Evolutionary conservation across 352 stramenopile species (phyloP).

Genomic region (Globisporangium lucens): DNA sequence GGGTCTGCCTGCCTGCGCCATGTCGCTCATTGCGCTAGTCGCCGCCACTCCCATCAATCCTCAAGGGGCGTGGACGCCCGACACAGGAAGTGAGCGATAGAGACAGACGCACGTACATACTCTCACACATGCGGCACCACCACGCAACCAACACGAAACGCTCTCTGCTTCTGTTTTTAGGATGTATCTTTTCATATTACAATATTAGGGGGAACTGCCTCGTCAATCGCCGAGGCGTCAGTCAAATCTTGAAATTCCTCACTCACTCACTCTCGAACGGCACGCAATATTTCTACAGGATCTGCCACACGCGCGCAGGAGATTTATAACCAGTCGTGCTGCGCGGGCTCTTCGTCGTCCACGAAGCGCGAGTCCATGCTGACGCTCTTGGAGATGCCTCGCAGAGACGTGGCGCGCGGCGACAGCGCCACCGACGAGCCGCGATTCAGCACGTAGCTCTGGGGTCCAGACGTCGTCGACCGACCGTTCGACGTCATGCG

Average conservation of each 20-base stretch:
- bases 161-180: neutral
- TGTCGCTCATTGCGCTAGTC: conserved; percentile 12
- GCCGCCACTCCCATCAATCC: neutral
- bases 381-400: conserved; percentile 73
- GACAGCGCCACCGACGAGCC: conserved; percentile 54
- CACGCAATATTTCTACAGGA: conserved; percentile 17
- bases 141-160: neutral
- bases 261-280: neutral
- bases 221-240: conserved; percentile 10
- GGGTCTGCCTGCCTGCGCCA: neutral
- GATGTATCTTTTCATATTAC: conserved; percentile 20
- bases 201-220: conserved; percentile 15
- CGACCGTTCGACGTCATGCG: conserved; percentile 44
- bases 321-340: conserved; percentile 77
- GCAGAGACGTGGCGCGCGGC: conserved; percentile 36
- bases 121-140: neutral
- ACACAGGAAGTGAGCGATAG: neutral
- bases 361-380: conserved; percentile 49
- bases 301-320: conserved; percentile 2
- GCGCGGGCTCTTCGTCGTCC: conserved; percentile 65
- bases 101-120: neutral
- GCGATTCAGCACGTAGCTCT: conserved; percentile 47
- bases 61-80: neutral
- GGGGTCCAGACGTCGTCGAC: conserved; percentile 28
- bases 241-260: conserved; percentile 11